Conservation (phyloP, 257 asterid genomes). For the Coffea canephora region DNA sequence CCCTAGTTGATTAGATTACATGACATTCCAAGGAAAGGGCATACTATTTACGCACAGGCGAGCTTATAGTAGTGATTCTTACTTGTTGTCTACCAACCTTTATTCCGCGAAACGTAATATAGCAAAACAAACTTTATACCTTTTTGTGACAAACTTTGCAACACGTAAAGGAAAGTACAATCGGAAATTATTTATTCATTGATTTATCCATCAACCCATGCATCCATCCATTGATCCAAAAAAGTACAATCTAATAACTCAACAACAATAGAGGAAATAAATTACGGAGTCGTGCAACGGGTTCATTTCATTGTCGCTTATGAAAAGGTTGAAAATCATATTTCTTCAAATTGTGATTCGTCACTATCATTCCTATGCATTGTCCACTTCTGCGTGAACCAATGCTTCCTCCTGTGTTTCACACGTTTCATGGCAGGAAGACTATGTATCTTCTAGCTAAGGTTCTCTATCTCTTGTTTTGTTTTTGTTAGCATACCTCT, state of each 20-base stretch:
- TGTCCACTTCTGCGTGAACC: constrained; percentile 11
- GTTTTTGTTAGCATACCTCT: neutral
- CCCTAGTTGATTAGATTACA: no score
- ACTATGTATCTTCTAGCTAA: neutral
- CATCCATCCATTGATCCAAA: no score
- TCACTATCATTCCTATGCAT: constrained; percentile 22
- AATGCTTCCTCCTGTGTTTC: neutral
- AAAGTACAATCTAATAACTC: no score
- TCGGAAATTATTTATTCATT: no score
- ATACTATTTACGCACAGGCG: no score
- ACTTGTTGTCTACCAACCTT: no score
- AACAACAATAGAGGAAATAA: neutral
- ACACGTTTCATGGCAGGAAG: neutral
- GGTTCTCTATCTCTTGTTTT: neutral
- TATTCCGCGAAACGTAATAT: no score
- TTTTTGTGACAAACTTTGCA: neutral
- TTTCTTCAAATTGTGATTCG: constrained; percentile 12
- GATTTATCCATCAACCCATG: no score
- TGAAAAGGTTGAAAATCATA: neutral
- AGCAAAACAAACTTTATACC: neutral
- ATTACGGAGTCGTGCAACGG: neutral
- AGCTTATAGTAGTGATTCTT: no score
- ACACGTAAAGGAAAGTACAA: no score
- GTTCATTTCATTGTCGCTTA: neutral
- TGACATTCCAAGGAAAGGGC: no score